These are phyloP conservation scores for Cavenderia fasciculata DNA, from an alignment of 78 protist species.

Conservation along the genomic window DNA sequence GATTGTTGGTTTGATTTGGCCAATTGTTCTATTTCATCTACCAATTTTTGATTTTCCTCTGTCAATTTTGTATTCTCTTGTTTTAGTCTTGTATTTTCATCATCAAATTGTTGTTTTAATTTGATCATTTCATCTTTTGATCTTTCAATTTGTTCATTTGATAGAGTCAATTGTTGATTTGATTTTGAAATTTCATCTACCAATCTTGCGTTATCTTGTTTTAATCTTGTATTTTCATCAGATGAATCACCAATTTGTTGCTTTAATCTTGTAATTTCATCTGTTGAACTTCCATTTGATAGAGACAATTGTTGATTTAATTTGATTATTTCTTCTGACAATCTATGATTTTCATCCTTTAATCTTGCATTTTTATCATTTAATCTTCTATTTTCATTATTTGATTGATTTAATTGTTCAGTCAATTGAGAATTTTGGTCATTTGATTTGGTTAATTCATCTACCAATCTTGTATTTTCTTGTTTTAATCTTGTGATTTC, in stretches of 20 bases:
- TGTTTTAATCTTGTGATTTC: too few species aligned
- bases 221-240: too few species aligned
- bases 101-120: background rate
- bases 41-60: background rate
- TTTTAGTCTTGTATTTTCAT: background rate
- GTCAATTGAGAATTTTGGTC: background rate
- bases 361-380: background rate
- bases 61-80: background rate
- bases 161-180: background rate
- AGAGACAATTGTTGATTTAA: slow-evolving; percentile 12
- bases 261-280: too few species aligned
- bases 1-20: slow-evolving; percentile 6
- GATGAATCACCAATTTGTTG: too few species aligned
- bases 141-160: slow-evolving; percentile 13
- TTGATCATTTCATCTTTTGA: background rate
- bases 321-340: background rate
- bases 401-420: background rate
- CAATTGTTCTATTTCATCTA: background rate
- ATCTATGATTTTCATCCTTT: background rate
- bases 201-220: too few species aligned
- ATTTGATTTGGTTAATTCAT: background rate
- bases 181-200: too few species aligned
- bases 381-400: background rate
- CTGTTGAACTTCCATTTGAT: background rate
- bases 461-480: too few species aligned